These are phyloP conservation scores for Endoconidiophora laricicola DNA, from an alignment of 2,329 filamentous ascomycete species.

Conservation along the genomic window DNA sequence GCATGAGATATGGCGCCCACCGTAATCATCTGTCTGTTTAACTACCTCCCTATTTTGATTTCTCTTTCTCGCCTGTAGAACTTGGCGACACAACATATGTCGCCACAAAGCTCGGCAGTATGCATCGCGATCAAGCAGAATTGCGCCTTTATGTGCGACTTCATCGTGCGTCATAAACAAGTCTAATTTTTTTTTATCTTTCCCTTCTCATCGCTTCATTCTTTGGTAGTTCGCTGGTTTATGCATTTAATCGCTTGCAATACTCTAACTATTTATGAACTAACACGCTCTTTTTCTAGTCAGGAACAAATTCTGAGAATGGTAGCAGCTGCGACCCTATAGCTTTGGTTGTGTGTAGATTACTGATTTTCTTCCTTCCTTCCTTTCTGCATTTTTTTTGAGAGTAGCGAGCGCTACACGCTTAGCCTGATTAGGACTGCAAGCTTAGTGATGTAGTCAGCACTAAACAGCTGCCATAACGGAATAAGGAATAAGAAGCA, in stretches of 20 bases:
- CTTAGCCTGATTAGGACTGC: background rate
- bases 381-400: background rate
- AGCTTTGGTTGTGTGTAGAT: too few relatives aligned
- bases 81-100: too few relatives aligned
- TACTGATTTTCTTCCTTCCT: background rate
- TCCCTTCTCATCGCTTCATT: background rate
- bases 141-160: too few relatives aligned
- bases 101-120: too few relatives aligned
- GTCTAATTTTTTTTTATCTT: background rate
- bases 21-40: too few relatives aligned
- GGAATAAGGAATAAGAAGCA: background rate
- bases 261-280: background rate
- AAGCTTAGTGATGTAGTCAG: background rate
- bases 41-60: too few relatives aligned
- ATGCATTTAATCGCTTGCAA: conserved; percentile 1
- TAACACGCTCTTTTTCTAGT: background rate
- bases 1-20: too few relatives aligned
- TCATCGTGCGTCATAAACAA: too few relatives aligned
- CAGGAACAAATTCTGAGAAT: background rate
- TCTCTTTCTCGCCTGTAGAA: too few relatives aligned
- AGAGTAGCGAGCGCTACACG: background rate
- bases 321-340: too few relatives aligned
- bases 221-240: background rate
- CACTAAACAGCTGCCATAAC: background rate
- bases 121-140: too few relatives aligned